Evolutionary conservation across 2,329 filamentous ascomycete species (phyloP), one percentile per base, ranked within the genome.

Genomic region (Botrytis elliptica): DNA sequence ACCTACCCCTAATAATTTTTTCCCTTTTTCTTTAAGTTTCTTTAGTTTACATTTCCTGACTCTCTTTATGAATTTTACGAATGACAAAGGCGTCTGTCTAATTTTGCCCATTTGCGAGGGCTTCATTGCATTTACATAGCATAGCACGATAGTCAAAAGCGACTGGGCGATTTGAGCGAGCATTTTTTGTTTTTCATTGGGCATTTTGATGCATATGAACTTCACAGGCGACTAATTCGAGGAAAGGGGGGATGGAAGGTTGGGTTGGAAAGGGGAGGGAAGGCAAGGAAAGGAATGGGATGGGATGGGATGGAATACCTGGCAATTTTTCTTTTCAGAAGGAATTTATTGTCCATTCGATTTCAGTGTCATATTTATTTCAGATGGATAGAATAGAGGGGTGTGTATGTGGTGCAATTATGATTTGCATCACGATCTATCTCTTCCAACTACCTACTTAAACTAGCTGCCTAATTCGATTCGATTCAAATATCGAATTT

Each of bases 261-360:
- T 33, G 36, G 49, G n/a, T 25, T 40, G 60, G 59, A 36, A 7
- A 40, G 36, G 36, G 36, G 66, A 38, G 25, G 65, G 33, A n/a
- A 38, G 33, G 63, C 10, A 46, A 7, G 42, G n/a, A 4, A 46
- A 22, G 62, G 40, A 6, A 36, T 4, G 20, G 44, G n/a, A 67
- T n/a, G 44, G 64, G n/a, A 29, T 40, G 65, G 65, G 40, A 57
- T 68, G 65, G 49, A 33, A 68, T 68, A 68, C 66, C 66, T 68
- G 66, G 66, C 49, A 42, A 57, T 57, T 68, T 68, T 57, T 25
- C n/a, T 68, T 42, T 42, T 57, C 18, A 1, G 3, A 42, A 42
- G n/a, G n/a, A 40, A 55, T 29, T 29, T 22, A n/a, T 40, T 68
- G 49, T 68, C 65, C 7, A 57, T 42, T 68, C 36, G 36, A 33